Percentiles rank a stretch among this genome's conserved stretches.
Evolutionary conservation across 2,329 filamentous ascomycete genomes (phyloP).

Genomic region (Cytospora schulzeri): DNA sequence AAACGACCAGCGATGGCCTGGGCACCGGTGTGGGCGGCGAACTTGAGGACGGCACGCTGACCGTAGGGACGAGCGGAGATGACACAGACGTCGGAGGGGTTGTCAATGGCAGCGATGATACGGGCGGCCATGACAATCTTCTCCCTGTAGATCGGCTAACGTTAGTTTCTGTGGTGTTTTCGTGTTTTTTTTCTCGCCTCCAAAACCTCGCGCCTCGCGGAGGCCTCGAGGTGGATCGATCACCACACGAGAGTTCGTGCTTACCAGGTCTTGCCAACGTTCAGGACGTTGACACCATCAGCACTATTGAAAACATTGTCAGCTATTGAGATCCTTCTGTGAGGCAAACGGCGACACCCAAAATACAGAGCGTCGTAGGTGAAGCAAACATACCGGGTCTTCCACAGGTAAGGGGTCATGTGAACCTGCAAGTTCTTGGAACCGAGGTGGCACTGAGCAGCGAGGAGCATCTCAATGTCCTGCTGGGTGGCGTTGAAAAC

Average conservation of each 20-base stretch:
- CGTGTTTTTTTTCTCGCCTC: neutral
- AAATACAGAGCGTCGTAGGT: neutral
- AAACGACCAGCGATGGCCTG: constrained; percentile 98
- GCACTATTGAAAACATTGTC: constrained; percentile 64
- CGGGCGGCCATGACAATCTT: constrained; percentile 99
- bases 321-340: constrained; percentile 8
- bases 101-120: constrained; percentile 98
- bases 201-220: neutral
- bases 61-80: constrained; percentile 99
- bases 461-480: constrained; percentile 99
- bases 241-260: constrained; percentile 37
- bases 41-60: constrained; percentile 99
- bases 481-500: constrained; percentile 95
- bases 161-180: constrained; percentile 6
- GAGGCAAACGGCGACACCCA: neutral
- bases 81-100: constrained; percentile 98
- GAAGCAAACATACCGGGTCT: constrained; percentile 48
- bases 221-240: neutral
- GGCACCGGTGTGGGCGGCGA: constrained; percentile 96
- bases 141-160: constrained; percentile 66
- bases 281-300: constrained; percentile 98
- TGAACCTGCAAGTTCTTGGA: constrained; percentile 99
- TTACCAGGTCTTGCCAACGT: constrained; percentile 99
- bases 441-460: constrained; percentile 94
- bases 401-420: constrained; percentile 99